These are phyloP conservation scores for Blastomyces parvus DNA, from an alignment of 2,329 filamentous ascomycete species.

Conservation along the genomic window DNA sequence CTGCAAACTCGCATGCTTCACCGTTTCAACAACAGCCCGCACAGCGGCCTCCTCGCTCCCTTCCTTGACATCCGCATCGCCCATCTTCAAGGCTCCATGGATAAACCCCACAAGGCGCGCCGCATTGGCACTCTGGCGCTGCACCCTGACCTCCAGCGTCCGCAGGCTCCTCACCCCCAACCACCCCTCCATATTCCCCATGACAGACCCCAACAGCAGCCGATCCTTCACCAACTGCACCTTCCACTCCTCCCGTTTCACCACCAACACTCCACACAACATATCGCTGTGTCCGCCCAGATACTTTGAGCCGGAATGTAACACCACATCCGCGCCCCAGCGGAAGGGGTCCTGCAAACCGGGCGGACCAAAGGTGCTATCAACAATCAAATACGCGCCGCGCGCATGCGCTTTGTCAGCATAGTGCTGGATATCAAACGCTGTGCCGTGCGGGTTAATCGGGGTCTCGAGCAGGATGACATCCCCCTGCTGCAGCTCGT, in stretches of 20 bases:
- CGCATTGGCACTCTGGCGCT: slow-evolving; percentile 64
- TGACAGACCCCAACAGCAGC: slow-evolving; percentile 67
- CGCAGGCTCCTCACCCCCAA: slow-evolving; percentile 76
- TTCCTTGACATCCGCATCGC: slow-evolving; percentile 28
- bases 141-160: slow-evolving; percentile 74
- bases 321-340: slow-evolving; percentile 71
- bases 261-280: slow-evolving; percentile 73
- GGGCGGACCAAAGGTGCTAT: slow-evolving; percentile 88
- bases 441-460: slow-evolving; percentile 79
- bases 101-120: slow-evolving; percentile 64
- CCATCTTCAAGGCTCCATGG: slow-evolving; percentile 38
- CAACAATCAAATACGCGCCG: slow-evolving; percentile 71
- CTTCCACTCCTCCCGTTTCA: slow-evolving; percentile 53
- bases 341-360: slow-evolving; percentile 77
- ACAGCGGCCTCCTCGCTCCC: slow-evolving; percentile 39
- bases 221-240: slow-evolving; percentile 56
- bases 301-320: slow-evolving; percentile 96
- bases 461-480: slow-evolving; percentile 89
- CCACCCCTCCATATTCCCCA: slow-evolving; percentile 89
- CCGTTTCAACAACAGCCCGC: slow-evolving; percentile 46
- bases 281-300: slow-evolving; percentile 91
- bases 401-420: slow-evolving; percentile 60
- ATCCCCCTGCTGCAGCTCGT: slow-evolving; percentile 64
- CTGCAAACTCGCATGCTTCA: slow-evolving; percentile 77
- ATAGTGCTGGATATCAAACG: slow-evolving; percentile 61